Evolutionary conservation across 345 rosid genomes (phyloP).

Genomic region (Sonneratia alba): DNA sequence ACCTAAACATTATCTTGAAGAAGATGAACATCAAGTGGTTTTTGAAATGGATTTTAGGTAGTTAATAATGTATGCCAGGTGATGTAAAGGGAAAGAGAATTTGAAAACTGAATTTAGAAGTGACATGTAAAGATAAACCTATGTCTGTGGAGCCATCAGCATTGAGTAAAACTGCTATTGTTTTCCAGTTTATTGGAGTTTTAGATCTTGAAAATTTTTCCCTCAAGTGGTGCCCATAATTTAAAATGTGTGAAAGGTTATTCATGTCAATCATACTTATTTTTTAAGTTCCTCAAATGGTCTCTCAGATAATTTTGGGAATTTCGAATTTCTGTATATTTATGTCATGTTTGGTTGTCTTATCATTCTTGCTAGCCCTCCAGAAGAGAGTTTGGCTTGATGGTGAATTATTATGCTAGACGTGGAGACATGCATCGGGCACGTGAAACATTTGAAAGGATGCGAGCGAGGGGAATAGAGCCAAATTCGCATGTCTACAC

Average conservation of each 20-base stretch:
- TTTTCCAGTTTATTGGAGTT: background rate
- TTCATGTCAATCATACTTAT: background rate
- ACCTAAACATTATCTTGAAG: background rate
- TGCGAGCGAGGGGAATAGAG: constrained; percentile 85
- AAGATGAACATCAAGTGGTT: background rate
- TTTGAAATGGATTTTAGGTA: background rate
- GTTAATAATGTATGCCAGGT: background rate
- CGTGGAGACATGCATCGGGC: constrained; percentile 97
- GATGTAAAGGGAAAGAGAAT: background rate
- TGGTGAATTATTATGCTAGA: constrained; percentile 90
- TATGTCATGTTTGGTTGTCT: background rate
- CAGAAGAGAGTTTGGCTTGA: constrained; percentile 86
- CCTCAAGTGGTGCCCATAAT: background rate
- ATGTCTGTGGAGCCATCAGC: background rate
- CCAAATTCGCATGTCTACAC: constrained; percentile 88
- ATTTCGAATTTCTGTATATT: background rate
- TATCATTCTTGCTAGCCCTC: constrained; percentile 55
- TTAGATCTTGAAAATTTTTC: background rate
- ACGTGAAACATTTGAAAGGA: constrained; percentile 82
- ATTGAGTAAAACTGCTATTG: background rate
- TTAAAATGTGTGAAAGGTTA: background rate
- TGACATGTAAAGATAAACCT: background rate
- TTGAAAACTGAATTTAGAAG: background rate
- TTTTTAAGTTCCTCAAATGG: background rate
- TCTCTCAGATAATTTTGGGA: background rate